These are phyloP conservation scores for Claviceps fusiformis DNA, from an alignment of 2,329 filamentous ascomycete species.

Conservation along the genomic window DNA sequence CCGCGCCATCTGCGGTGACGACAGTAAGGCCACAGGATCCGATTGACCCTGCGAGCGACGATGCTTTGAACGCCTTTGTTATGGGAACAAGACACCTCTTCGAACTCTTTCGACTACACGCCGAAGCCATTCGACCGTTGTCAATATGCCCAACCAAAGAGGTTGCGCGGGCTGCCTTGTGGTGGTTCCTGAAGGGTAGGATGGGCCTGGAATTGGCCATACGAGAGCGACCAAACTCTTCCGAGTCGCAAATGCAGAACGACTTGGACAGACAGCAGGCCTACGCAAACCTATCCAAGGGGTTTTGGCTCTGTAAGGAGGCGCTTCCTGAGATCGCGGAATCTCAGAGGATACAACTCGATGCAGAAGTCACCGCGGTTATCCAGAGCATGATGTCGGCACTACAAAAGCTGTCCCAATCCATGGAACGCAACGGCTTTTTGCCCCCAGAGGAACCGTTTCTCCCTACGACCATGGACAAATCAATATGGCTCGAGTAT, in stretches of 20 bases:
- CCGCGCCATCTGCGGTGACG: constrained; percentile 16
- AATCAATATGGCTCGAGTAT: constrained; percentile 70
- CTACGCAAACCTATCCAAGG: constrained; percentile 74
- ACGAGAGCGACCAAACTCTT: constrained; percentile 41
- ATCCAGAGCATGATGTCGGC: constrained; percentile 46
- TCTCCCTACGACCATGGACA: constrained; percentile 67
- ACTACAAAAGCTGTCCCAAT: constrained; percentile 61
- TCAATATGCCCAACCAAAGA: constrained; percentile 49
- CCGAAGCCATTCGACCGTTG: constrained; percentile 57
- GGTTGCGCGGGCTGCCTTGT: constrained; percentile 59
- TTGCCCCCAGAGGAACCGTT: constrained; percentile 56
- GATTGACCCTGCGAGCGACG: constrained; percentile 37
- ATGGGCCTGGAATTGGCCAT: constrained; percentile 61
- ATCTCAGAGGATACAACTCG: constrained; percentile 26
- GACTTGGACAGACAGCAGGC: constrained; percentile 55
- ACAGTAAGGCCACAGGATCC: constrained; percentile 30
- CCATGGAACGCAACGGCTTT: constrained; percentile 73
- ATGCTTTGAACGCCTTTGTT: constrained; percentile 57
- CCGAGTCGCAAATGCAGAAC: constrained; percentile 39
- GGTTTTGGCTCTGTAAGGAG: constrained; percentile 62
- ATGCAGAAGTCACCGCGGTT: constrained; percentile 36
- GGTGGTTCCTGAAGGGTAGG: constrained; percentile 84
- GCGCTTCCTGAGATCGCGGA: constrained; percentile 36
- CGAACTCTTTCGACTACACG: constrained; percentile 63
- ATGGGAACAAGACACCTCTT: constrained; percentile 58